phyloP scores from a whole-genome alignment of 768 basidiomycete genomes.

The Pisolithus tinctorius region DNA sequence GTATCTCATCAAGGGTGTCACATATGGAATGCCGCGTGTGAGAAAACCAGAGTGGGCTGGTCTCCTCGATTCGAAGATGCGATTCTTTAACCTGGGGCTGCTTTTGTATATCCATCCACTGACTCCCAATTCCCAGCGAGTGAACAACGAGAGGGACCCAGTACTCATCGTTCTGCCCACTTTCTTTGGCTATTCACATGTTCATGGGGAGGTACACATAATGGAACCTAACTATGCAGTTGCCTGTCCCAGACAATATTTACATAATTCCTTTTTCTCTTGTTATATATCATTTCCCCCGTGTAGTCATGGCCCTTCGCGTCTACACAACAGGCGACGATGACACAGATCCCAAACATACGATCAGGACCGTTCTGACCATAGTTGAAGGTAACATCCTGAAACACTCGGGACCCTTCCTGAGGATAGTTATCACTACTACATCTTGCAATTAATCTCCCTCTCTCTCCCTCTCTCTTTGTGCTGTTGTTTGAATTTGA shows the following conservation, averaged over 20 bases:
- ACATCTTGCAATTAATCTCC: conserved; percentile 25
- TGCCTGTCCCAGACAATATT: conserved; percentile 32
- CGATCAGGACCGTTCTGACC: conserved; percentile 47
- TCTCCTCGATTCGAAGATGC: conserved; percentile 20
- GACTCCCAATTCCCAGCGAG: conserved; percentile 19
- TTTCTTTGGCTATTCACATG: conserved; percentile 40
- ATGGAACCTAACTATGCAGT: conserved; percentile 29
- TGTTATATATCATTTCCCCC: not conserved
- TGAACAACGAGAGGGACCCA: conserved; percentile 31
- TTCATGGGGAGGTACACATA: conserved; percentile 38
- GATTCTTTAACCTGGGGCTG: not conserved
- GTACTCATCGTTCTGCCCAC: conserved; percentile 53
- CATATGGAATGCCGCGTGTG: conserved; percentile 25
- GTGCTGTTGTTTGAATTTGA: not conserved
- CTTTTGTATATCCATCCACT: not conserved
- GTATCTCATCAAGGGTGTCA: conserved; percentile 27
- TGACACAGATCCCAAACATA: conserved; percentile 45
- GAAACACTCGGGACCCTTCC: conserved; percentile 52
- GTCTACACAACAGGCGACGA: conserved; percentile 38
- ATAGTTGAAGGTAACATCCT: conserved; percentile 41
- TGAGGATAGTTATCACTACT: conserved; percentile 52
- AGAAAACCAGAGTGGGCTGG: conserved; percentile 23
- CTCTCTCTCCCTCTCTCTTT: not conserved
- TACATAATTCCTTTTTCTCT: too few relatives aligned
- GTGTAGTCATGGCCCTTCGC: not conserved